These are phyloP conservation scores for Saccharomycopsis hybrid DNA, from an alignment of 1,139 yeast species.

Conservation along the genomic window DNA sequence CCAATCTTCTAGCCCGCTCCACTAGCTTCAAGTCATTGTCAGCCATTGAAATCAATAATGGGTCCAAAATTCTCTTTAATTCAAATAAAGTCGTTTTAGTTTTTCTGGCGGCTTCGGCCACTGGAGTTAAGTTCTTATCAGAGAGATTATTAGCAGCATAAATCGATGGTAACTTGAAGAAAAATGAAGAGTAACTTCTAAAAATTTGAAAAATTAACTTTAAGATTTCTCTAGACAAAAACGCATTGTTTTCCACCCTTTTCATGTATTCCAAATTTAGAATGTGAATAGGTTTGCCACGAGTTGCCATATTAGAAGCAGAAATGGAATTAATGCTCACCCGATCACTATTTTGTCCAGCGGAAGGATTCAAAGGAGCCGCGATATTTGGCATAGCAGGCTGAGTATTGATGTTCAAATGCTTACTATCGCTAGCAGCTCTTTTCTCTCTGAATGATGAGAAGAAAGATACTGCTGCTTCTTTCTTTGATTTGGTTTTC, in stretches of 20 bases:
- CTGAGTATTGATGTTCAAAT: too few relatives aligned
- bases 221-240: conserved; percentile 26
- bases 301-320: neutral
- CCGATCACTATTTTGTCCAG: conserved; percentile 3
- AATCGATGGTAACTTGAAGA: conserved; percentile 24
- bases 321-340: neutral
- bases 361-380: neutral
- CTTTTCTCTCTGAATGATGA: conserved; percentile 8
- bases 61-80: conserved; percentile 23
- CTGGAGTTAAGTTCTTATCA: neutral
- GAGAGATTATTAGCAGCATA: conserved; percentile 13
- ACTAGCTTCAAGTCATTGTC: conserved; percentile 24
- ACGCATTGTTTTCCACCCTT: conserved; percentile 16
- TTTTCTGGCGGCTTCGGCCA: conserved; percentile 22
- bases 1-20: conserved; percentile 23
- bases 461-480: conserved; percentile 8
- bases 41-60: conserved; percentile 25
- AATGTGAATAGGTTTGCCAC: conserved; percentile 4
- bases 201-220: conserved; percentile 25
- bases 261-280: conserved; percentile 16
- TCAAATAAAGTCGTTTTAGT: conserved; percentile 17
- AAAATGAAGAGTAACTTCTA: conserved; percentile 25
- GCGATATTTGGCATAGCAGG: neutral
- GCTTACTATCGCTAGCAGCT: neutral
- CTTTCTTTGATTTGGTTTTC: conserved; percentile 4